These are phyloP conservation scores for Collariella sp. DNA, from an alignment of 495 filamentous ascomycete genomes.

Conservation along the genomic window DNA sequence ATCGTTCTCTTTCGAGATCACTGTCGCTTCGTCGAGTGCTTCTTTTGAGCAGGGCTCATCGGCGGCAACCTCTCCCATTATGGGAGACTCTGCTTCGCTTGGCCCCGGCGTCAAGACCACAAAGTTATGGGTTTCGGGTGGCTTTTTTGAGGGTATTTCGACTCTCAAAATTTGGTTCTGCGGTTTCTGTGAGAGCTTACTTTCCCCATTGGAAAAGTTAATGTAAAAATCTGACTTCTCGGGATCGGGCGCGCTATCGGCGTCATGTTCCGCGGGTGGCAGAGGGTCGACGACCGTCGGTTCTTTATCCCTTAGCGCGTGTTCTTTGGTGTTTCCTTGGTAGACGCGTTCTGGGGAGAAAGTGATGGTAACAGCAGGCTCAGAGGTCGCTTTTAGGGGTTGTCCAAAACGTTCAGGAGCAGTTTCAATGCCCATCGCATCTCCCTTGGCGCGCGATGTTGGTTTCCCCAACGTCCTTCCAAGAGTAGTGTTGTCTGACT, in stretches of 20 bases:
- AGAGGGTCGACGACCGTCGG: neutral
- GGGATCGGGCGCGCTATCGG: neutral
- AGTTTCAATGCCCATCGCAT: neutral
- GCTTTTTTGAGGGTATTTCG: conserved; percentile 11
- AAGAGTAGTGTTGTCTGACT: neutral
- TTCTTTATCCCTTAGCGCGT: neutral
- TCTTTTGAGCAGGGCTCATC: neutral
- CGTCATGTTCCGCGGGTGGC: neutral
- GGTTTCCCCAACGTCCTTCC: neutral
- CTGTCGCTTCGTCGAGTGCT: too few relatives aligned
- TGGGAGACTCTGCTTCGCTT: neutral
- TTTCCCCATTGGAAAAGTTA: conserved; percentile 1
- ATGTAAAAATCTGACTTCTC: conserved; percentile 8
- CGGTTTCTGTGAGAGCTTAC: conserved; percentile 15
- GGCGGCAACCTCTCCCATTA: neutral
- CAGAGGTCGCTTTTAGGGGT: neutral
- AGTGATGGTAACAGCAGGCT: neutral
- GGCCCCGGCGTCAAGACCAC: conserved; percentile 12
- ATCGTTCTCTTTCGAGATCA: too few relatives aligned
- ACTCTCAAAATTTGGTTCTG: conserved; percentile 20
- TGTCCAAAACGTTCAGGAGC: neutral
- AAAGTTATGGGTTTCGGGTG: conserved; percentile 9
- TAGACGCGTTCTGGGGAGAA: neutral
- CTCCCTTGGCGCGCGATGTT: neutral
- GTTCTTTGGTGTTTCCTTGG: neutral